Conservation (phyloP, 306 rosid genomes). For the Prunus armeniaca region DNA sequence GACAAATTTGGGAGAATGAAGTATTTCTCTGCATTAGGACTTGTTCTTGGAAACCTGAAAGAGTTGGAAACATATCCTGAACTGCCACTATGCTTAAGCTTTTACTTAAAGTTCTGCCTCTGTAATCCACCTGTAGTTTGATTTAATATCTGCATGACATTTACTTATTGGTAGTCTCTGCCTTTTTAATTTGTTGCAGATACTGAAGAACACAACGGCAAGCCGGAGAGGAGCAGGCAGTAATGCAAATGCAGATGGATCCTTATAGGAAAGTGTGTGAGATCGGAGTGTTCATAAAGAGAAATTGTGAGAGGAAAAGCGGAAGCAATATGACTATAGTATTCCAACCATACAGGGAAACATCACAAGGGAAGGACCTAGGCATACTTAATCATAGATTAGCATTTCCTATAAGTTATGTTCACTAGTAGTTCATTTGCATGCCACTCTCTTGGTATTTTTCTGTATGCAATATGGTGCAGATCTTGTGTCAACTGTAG, state of each 20-base stretch:
- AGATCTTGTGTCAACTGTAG: neutral
- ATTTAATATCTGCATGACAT: neutral
- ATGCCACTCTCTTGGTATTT: neutral
- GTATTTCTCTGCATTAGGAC: neutral
- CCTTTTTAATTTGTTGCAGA: slow-evolving; percentile 40
- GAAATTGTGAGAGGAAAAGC: neutral
- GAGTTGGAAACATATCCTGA: neutral
- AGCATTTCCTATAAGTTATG: neutral
- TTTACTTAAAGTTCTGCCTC: neutral
- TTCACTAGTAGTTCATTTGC: slow-evolving; percentile 3
- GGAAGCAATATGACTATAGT: neutral
- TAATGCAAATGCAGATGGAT: slow-evolving; percentile 22
- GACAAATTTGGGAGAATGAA: neutral
- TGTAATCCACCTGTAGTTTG: neutral
- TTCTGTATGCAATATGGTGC: neutral
- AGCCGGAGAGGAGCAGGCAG: slow-evolving; percentile 66
- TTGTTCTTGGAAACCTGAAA: neutral
- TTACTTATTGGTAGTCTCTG: neutral
- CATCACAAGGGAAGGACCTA: neutral
- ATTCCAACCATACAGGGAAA: neutral
- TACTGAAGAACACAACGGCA: slow-evolving; percentile 95
- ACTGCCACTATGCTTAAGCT: neutral
- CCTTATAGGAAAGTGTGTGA: neutral
- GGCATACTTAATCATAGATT: slow-evolving; percentile 6
- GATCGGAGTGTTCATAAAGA: neutral